A percentile compares a stretch with the other conserved stretches of the same genome.
These are phyloP conservation scores for Talaromyces sp. DNA, from an alignment of 2,329 filamentous ascomycete species.

Conservation along the genomic window DNA sequence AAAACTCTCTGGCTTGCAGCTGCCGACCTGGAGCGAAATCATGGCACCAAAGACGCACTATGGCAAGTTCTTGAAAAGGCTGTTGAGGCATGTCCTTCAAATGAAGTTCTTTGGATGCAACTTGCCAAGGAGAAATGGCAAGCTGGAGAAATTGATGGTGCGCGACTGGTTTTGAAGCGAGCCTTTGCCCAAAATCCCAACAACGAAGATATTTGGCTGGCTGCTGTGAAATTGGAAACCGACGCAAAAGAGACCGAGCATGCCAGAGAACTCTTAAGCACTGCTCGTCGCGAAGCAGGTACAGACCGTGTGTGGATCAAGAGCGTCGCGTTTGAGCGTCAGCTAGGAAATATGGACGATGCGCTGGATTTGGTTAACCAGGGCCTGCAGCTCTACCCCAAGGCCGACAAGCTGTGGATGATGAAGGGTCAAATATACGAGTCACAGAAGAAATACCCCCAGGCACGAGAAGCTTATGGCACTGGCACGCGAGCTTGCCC, in stretches of 20 bases:
- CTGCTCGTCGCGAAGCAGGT: constrained; percentile 79
- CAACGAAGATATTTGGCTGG: constrained; percentile 97
- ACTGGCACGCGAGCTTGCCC: constrained; percentile 84
- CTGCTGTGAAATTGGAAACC: constrained; percentile 91
- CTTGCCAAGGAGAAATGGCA: constrained; percentile 94
- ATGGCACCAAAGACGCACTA: constrained; percentile 76
- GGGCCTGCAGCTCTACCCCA: constrained; percentile 79
- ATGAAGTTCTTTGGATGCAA: constrained; percentile 91
- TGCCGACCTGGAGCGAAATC: constrained; percentile 83
- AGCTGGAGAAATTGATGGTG: constrained; percentile 78
- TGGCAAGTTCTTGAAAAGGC: constrained; percentile 86
- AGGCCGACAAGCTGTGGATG: constrained; percentile 89
- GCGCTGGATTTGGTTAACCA: constrained; percentile 84
- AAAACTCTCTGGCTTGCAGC: constrained; percentile 86
- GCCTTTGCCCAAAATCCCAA: constrained; percentile 94
- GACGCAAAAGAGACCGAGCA: constrained; percentile 79
- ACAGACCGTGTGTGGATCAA: constrained; percentile 98
- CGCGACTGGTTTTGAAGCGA: constrained; percentile 74
- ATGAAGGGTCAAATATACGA: constrained; percentile 99
- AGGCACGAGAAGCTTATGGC: constrained; percentile 84
- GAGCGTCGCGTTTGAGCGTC: constrained; percentile 86
- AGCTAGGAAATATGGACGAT: constrained; percentile 70
- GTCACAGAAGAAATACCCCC: constrained; percentile 67
- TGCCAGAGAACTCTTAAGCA: constrained; percentile 73
- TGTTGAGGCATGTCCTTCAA: constrained; percentile 86